Percentiles rank a stretch among this genome's conserved stretches.
Evolutionary conservation across 495 filamentous ascomycete genomes (phyloP).

Genomic region (Xylaria palmicola): DNA sequence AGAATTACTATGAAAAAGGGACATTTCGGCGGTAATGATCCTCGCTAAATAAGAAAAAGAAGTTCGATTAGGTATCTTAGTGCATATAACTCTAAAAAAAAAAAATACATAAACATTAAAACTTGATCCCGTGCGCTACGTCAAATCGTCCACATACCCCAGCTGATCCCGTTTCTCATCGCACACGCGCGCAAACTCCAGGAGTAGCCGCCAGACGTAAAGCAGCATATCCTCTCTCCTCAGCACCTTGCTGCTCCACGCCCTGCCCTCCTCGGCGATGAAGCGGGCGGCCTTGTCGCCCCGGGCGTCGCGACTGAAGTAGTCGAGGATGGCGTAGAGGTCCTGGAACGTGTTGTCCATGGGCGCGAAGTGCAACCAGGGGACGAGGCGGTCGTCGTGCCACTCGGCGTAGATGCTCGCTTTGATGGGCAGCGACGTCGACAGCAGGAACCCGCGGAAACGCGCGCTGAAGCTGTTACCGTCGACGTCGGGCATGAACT

Average conservation of each 20-base stretch:
- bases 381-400: conserved; percentile 59
- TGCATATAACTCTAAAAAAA: not conserved
- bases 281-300: conserved; percentile 27
- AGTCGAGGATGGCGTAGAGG: conserved; percentile 66
- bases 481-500: conserved; percentile 61
- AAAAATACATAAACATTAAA: not conserved
- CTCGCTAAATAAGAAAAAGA: too few species aligned
- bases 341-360: conserved; percentile 70
- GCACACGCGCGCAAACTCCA: conserved; percentile 51
- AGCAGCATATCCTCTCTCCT: conserved; percentile 70
- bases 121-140: not conserved
- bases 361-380: conserved; percentile 64
- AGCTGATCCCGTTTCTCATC: conserved; percentile 1
- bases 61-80: not conserved
- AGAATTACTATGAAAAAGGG: not conserved
- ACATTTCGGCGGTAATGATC: too few species aligned
- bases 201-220: conserved; percentile 65
- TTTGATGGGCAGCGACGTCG: conserved; percentile 59
- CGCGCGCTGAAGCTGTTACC: conserved; percentile 64
- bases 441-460: conserved; percentile 59
- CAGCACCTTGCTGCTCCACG: conserved; percentile 66
- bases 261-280: conserved; percentile 61
- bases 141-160: conserved; percentile 12
- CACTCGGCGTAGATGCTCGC: conserved; percentile 64
- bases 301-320: conserved; percentile 51